A percentile compares a stretch with the other conserved stretches of the same genome.
Evolutionary conservation across 2,329 filamentous ascomycete genomes (phyloP).

Genomic region (Pseudovirgaria hyperparasitica): DNA sequence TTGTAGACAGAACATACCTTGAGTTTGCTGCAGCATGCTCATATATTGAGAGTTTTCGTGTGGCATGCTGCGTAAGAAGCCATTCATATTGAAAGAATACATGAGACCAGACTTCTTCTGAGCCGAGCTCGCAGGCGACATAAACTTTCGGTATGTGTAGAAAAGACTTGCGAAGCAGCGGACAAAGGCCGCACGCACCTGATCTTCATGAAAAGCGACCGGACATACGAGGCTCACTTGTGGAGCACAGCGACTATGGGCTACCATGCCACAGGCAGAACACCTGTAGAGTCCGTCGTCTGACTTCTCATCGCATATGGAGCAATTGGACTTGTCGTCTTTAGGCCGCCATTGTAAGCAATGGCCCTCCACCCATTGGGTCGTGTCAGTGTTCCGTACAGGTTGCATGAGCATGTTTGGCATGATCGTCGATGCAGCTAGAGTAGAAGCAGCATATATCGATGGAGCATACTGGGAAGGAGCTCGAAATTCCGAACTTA

Average conservation of each 20-base stretch:
- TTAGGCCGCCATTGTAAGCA: constrained; percentile 55
- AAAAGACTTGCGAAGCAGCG: constrained; percentile 56
- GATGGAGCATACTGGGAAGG: constrained; percentile 57
- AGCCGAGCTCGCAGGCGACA: constrained; percentile 45
- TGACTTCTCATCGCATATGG: constrained; percentile 63
- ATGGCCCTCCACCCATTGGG: constrained; percentile 75
- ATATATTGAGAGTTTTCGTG: constrained; percentile 53
- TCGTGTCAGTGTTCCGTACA: constrained; percentile 65
- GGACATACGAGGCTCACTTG: constrained; percentile 52
- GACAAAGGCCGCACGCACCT: constrained; percentile 55
- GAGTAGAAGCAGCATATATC: constrained; percentile 72
- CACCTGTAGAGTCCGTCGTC: constrained; percentile 66
- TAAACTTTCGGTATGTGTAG: constrained; percentile 55
- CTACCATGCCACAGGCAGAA: constrained; percentile 43
- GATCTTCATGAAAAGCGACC: constrained; percentile 53
- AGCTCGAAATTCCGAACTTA: constrained; percentile 39
- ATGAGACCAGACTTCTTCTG: constrained; percentile 49
- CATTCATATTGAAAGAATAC: constrained; percentile 55
- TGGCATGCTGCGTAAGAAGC: constrained; percentile 51
- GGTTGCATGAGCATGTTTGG: constrained; percentile 71
- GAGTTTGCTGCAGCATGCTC: constrained; percentile 49
- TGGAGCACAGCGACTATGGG: constrained; percentile 47
- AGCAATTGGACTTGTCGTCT: constrained; percentile 51
- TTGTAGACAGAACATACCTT: constrained; percentile 33
- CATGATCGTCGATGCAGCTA: constrained; percentile 79